phyloP scores from a whole-genome alignment of 306 rosid species.

The Medicago lupulina region DNA sequence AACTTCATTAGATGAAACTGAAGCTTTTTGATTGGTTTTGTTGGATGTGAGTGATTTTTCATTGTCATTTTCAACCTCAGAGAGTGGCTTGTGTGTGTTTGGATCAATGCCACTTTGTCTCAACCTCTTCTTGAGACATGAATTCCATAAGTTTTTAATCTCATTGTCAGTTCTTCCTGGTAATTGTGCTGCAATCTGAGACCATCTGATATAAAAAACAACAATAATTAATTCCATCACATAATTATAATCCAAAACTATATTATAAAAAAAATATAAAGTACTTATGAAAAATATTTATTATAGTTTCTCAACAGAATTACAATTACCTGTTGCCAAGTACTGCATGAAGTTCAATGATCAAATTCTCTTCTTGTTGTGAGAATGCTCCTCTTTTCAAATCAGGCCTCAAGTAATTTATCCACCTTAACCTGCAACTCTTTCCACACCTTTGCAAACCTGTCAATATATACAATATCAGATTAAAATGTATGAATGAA shows the following conservation, averaged over 20 bases:
- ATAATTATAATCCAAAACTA: neutral
- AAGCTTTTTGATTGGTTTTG: constrained; percentile 60
- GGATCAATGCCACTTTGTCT: constrained; percentile 95
- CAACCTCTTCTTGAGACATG: constrained; percentile 94
- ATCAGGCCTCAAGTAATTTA: constrained; percentile 91
- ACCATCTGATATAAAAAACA: constrained; percentile 70
- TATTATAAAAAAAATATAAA: neutral
- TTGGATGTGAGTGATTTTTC: constrained; percentile 39
- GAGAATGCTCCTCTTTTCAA: constrained; percentile 97
- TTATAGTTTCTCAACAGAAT: no score
- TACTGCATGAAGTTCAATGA: constrained; percentile 87
- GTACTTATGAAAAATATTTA: constrained; percentile 20
- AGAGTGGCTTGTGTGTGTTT: constrained; percentile 79
- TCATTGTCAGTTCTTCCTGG: constrained; percentile 98
- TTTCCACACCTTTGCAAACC: constrained; percentile 94
- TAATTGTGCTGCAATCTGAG: constrained; percentile 91
- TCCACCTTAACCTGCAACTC: constrained; percentile 96
- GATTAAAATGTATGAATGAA: constrained; percentile 12
- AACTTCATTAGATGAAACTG: constrained; percentile 60
- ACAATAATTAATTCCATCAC: neutral
- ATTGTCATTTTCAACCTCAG: constrained; percentile 58
- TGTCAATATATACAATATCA: constrained; percentile 6
- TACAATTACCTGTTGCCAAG: constrained; percentile 76
- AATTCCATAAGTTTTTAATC: constrained; percentile 93
- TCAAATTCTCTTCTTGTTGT: constrained; percentile 87